Percentiles rank a stretch among this genome's conserved stretches.
These are phyloP conservation scores for Centrapalus pauciflorus DNA, from an alignment of 129 eudicot genomes.

Conservation along the genomic window DNA sequence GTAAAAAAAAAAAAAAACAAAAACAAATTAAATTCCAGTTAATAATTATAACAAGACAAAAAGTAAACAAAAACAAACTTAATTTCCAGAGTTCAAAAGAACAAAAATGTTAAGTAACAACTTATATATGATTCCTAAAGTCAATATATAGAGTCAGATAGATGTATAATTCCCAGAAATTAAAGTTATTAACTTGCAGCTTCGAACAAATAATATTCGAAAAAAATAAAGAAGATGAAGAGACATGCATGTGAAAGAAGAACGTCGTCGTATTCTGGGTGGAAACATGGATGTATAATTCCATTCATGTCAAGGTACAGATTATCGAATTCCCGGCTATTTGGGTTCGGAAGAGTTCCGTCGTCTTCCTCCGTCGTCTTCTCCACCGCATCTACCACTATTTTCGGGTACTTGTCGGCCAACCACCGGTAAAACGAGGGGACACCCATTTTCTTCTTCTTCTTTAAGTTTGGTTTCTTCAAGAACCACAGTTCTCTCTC, in stretches of 20 bases:
- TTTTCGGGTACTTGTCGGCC: slow-evolving; percentile 20
- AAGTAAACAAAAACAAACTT: no score
- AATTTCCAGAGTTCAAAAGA: no score
- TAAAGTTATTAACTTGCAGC: background rate
- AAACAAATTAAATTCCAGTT: background rate
- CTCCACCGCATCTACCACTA: slow-evolving; percentile 28
- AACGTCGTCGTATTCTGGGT: slow-evolving; percentile 41
- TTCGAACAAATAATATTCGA: background rate
- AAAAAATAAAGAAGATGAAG: background rate
- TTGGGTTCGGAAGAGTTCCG: slow-evolving; percentile 24
- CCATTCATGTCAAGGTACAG: slow-evolving; percentile 67
- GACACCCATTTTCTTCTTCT: slow-evolving; percentile 38
- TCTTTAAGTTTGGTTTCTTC: background rate
- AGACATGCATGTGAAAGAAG: background rate
- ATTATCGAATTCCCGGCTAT: slow-evolving; percentile 51
- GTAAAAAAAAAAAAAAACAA: background rate
- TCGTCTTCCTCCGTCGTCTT: slow-evolving; percentile 6
- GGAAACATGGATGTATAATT: slow-evolving; percentile 72
- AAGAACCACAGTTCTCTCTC: background rate
- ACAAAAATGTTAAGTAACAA: no score
- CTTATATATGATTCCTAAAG: no score
- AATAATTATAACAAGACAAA: no score
- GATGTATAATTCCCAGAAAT: background rate
- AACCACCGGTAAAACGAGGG: slow-evolving; percentile 54
- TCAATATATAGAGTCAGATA: no score